Evolutionary conservation across 108 stramenopile genomes (phyloP).

Genomic region (Nannochloropsis salina): DNA sequence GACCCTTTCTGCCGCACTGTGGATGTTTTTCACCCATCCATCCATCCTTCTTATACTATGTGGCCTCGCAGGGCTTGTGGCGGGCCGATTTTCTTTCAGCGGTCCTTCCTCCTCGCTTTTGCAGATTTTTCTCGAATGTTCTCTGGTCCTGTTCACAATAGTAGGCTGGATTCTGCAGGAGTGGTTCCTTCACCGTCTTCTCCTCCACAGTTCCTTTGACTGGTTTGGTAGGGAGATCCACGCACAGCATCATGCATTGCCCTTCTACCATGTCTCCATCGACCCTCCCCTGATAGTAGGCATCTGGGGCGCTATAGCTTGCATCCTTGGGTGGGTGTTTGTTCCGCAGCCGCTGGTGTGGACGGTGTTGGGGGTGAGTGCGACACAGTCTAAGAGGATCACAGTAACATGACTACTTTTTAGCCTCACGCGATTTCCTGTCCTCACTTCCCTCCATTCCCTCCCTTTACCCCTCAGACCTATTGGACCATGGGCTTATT

Average conservation of each 20-base stretch:
- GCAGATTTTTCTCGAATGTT: neutral
- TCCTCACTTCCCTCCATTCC: neutral
- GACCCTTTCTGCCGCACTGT: neutral
- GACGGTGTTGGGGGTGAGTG: constrained; percentile 27
- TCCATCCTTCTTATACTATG: neutral
- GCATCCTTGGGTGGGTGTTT: neutral
- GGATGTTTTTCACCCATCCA: neutral
- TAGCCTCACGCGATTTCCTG: neutral
- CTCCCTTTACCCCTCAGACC: neutral
- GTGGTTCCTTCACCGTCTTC: constrained; percentile 41
- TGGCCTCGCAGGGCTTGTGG: neutral
- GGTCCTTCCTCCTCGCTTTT: neutral
- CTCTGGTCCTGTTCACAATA: constrained; percentile 21
- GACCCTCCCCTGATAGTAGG: constrained; percentile 39
- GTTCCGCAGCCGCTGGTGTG: constrained; percentile 25
- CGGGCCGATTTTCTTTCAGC: neutral
- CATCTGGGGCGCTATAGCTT: constrained; percentile 28
- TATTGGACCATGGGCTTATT: constrained; percentile 41
- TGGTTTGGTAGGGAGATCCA: constrained; percentile 40
- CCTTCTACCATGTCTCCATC: constrained; percentile 37
- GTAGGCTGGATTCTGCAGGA: constrained; percentile 45
- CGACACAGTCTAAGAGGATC: neutral
- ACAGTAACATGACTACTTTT: neutral
- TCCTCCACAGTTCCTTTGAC: constrained; percentile 32
- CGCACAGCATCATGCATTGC: constrained; percentile 33